Evolutionary conservation across 495 filamentous ascomycete species (phyloP).

Genomic region (Pseudoneurospora amorphoporcata): DNA sequence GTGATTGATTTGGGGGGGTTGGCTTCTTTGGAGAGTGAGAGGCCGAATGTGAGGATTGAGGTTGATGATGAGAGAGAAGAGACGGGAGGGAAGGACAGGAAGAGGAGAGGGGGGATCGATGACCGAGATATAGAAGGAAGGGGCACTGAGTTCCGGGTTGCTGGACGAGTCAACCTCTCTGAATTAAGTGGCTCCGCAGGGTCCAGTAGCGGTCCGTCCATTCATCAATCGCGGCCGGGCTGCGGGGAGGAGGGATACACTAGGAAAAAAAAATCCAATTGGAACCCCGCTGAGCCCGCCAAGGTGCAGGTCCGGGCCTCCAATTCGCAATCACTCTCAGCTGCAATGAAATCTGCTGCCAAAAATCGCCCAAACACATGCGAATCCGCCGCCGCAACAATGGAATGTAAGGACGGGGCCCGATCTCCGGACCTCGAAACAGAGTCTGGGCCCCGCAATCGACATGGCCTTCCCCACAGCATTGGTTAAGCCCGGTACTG

Average conservation of each 20-base stretch:
- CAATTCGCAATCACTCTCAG: background rate
- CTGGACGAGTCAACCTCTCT: background rate
- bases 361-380: background rate
- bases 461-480: background rate
- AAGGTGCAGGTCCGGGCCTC: background rate
- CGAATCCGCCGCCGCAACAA: background rate
- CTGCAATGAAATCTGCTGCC: background rate
- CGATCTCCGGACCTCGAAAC: background rate
- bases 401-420: background rate
- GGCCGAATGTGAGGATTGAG: background rate
- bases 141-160: background rate
- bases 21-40: background rate
- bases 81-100: background rate
- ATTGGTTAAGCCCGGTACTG: background rate
- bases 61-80: background rate
- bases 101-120: constrained; percentile 5
- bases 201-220: background rate
- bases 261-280: constrained; percentile 8
- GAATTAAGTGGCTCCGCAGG: background rate
- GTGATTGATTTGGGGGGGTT: constrained; percentile 6
- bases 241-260: constrained; percentile 6
- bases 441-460: background rate
- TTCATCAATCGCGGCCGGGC: background rate
- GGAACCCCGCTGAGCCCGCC: constrained; percentile 15
- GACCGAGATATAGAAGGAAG: constrained; percentile 1